These are phyloP conservation scores for Pterocarpus macrocarpus DNA, from an alignment of 306 rosid species.

Conservation along the genomic window DNA sequence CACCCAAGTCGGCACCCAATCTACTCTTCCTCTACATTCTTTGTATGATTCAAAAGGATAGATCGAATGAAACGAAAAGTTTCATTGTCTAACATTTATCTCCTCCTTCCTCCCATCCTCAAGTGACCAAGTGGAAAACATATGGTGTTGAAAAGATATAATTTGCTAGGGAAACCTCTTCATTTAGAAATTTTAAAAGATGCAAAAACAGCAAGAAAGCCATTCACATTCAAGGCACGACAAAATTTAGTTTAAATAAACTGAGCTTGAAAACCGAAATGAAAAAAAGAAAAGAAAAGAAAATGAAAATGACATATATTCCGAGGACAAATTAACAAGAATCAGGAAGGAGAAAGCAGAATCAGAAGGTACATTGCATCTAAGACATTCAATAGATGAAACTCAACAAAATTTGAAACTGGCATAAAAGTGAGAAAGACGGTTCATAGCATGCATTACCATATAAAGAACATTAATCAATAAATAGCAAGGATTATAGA, in stretches of 20 bases:
- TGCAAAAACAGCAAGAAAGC: slow-evolving; percentile 21
- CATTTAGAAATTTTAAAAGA: background rate
- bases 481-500: background rate
- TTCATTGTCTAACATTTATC: background rate
- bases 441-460: background rate
- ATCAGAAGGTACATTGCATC: no score
- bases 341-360: no score
- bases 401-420: background rate
- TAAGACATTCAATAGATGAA: background rate
- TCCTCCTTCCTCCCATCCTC: slow-evolving; percentile 13
- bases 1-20: slow-evolving; percentile 22
- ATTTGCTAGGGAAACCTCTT: background rate
- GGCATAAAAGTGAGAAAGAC: background rate
- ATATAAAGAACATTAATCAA: background rate
- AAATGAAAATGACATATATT: background rate
- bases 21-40: slow-evolving; percentile 6
- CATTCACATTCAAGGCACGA: slow-evolving; percentile 4
- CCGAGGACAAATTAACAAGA: background rate
- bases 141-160: background rate
- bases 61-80: slow-evolving; percentile 17
- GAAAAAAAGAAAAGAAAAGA: background rate
- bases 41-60: slow-evolving; percentile 20
- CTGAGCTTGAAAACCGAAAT: background rate
- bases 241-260: slow-evolving; percentile 5
- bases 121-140: background rate